phyloP scores from a whole-genome alignment of 805 yeast genomes.

The Saccharomycopsis sp. region DNA sequence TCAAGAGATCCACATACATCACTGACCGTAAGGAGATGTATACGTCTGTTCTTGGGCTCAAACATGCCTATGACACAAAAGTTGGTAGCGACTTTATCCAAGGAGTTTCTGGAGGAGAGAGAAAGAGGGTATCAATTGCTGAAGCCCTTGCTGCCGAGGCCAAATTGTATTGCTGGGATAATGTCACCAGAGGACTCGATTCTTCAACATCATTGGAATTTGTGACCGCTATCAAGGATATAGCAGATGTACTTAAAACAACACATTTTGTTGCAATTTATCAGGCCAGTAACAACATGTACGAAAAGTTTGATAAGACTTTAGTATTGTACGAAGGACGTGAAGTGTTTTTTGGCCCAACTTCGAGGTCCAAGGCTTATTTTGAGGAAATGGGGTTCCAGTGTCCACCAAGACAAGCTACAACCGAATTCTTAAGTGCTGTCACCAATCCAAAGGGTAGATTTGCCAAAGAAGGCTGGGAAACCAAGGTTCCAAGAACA shows the following conservation, averaged over 20 bases:
- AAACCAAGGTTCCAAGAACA: conserved; percentile 37
- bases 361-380: conserved; percentile 38
- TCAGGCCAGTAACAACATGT: conserved; percentile 64
- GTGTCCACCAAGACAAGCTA: conserved; percentile 51
- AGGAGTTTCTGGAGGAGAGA: conserved; percentile 82
- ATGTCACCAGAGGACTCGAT: conserved; percentile 81
- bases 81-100: conserved; percentile 59
- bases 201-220: conserved; percentile 78
- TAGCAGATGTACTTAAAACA: conserved; percentile 45
- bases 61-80: conserved; percentile 52
- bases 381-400: conserved; percentile 48
- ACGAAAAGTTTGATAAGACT: conserved; percentile 57
- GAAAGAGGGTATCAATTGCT: conserved; percentile 78
- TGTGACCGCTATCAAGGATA: conserved; percentile 55
- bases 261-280: conserved; percentile 63
- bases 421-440: conserved; percentile 57
- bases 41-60: conserved; percentile 48
- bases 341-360: conserved; percentile 42
- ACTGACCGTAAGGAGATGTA: conserved; percentile 33
- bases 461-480: conserved; percentile 33
- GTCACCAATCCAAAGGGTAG: conserved; percentile 52
- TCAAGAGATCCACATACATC: conserved; percentile 36
- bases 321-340: conserved; percentile 42
- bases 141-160: conserved; percentile 67
- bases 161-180: conserved; percentile 65